Evolutionary conservation across 495 filamentous ascomycete genomes (phyloP), one percentile per base, ranked within the genome.

Genomic region (Friedmanniomyces simplex): DNA sequence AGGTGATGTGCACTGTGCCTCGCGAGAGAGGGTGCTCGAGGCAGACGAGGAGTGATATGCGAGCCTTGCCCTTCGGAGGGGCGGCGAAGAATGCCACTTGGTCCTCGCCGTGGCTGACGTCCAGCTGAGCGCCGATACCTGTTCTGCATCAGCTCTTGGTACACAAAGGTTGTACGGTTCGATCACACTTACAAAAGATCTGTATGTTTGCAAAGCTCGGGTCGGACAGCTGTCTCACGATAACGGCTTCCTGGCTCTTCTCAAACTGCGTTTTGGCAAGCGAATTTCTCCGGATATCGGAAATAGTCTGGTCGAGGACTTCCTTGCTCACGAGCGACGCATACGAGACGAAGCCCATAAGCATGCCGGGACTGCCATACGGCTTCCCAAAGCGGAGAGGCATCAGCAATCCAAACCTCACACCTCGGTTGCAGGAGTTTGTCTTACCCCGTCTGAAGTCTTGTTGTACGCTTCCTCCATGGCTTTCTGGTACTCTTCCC

Each of bases 311-410:
- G 4, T 68, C 48, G n/a, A 66, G 49, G 10, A 45, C 37, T 26
- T 66, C 61, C 37, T 59, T 55, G n/a, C 25, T 42, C 14, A 64
- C 64, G 13, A 68, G 36, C 1, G 52, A 62, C 1, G 66, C 57
- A 48, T 66, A 66, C 0, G 58, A 60, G 11, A 66, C 64, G 48
- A 66, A 68, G 5, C 66, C 64, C 66, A 68, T 68, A 6, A 66
- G 50, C 66, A 68, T 68, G 18, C 66, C 66, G 13, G 66, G 66
- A 20, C 52, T 58, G 28, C 66, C 64, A 45, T 66, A 66, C 13
- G 59, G 66, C 16, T n/a, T n/a, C n/a, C n/a, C n/a, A n/a, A n/a
- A n/a, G n/a, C n/a, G n/a, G n/a, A n/a, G n/a, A n/a, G n/a, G n/a
- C n/a, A n/a, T n/a, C n/a, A n/a, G n/a, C n/a, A n/a, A n/a, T n/a